Evolutionary conservation across 176 grass and related monocot species (phyloP), one percentile per base, ranked within the genome.

Genomic region (Oryza meyeriana): DNA sequence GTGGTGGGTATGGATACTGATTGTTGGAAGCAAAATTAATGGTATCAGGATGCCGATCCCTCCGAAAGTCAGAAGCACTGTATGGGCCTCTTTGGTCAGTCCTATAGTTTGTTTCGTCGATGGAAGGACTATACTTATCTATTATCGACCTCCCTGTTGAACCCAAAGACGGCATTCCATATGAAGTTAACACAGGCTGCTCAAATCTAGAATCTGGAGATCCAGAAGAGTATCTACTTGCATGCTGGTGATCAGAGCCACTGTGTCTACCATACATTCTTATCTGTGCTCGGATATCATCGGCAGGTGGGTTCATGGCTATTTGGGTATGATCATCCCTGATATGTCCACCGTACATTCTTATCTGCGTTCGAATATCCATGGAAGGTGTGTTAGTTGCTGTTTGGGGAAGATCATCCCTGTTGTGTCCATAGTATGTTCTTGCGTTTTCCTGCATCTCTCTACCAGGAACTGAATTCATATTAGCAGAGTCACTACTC

Each of bases 21-120:
- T 77, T 72, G 39, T 81, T 57, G 36, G 85, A 25, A 31, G 67
- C 66, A 75, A 88, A 87, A 62, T 65, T 84, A 26, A 39, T 10
- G 13, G n/a, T 40, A 65, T 84, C 48, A 3, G 87, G 69, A 57
- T 74, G 65, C 31, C 63, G 33, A 10, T 90, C 70, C 73, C 87
- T 72, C 47, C 70, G 88, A 75, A 40, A 55, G 71, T 72, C 59
- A 69, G 77, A 80, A 80, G 66, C 48, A 35, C 62, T 61, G 64
- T 85, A 85, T 32, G 48, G 22, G 74, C 71, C 75, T 76, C 70
- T 64, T 58, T 44, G 61, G 65, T 36, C 77, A 62, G 18, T 38
- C 6, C 22, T 31, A 80, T 82, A 87, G 83, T 87, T 91, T 28
- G 88, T 87, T 84, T 90, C 87, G 40, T 89, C 61, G 14, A 91